Conservation (phyloP, 129 eudicot species). For the Helichrysum umbraculigerum region DNA sequence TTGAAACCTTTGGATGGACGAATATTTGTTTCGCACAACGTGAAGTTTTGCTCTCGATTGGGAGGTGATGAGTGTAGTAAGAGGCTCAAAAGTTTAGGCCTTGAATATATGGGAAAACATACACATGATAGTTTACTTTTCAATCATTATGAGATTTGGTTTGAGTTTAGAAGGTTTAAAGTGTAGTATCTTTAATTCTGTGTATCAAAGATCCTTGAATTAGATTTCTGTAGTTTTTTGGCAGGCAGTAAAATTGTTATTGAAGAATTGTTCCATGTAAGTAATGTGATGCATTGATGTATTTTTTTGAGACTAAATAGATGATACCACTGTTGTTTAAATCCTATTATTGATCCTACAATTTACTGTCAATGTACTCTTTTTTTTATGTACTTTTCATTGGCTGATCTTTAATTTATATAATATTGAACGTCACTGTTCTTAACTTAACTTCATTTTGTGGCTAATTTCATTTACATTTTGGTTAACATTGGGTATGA, state of each 20-base stretch:
- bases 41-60: slow-evolving; percentile 88
- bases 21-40: slow-evolving; percentile 83
- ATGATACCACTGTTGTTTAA: background rate
- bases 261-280: slow-evolving; percentile 10
- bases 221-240: slow-evolving; percentile 13
- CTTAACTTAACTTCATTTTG: background rate
- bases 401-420: background rate
- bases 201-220: background rate
- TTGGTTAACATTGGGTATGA: background rate
- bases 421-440: background rate
- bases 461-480: background rate
- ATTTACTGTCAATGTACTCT: background rate
- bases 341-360: background rate
- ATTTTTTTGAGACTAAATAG: no score
- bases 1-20: slow-evolving; percentile 79
- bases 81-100: slow-evolving; percentile 64
- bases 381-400: background rate
- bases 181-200: background rate
- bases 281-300: slow-evolving; percentile 6
- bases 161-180: slow-evolving; percentile 62
- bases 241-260: slow-evolving; percentile 12
- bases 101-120: slow-evolving; percentile 79
- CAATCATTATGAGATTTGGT: slow-evolving; percentile 96
- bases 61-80: slow-evolving; percentile 91
- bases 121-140: slow-evolving; percentile 94